Evolutionary conservation across 1,139 yeast species (phyloP), one percentile per base, ranked within the genome.

Genomic region (Suhomyces bolitotheri): DNA sequence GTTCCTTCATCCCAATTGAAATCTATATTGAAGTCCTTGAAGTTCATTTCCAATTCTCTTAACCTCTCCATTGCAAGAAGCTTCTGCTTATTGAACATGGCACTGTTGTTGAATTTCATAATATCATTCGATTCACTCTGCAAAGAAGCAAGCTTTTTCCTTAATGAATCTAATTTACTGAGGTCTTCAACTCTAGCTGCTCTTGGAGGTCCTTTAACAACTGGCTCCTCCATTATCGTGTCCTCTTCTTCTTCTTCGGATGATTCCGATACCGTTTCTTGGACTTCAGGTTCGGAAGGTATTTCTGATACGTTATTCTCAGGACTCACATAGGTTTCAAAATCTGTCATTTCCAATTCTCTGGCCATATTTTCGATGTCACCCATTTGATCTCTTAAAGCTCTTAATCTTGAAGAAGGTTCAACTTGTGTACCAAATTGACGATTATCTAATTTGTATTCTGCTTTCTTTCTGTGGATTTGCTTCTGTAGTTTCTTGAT

Each of bases 281-380:
- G 36, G 7, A 41, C 45, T 27, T 46, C 53, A 2, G 50, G 46
- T 25, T 49, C 54, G 3, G 49, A 38, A 5, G 41, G 43, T 6
- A 25, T 64, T 17, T 34, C 43, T 8, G 15, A 16, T 4, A 26
- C 22, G 4, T 26, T 22, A 8, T 21, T 22, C 12, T 19, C 26
- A 20, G 60, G 58, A 23, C 49, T 53, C 5, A 50, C 56, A 45
- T 66, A 68, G 14, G 60, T 65, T 41, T 70, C 82, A 51, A 88
- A 88, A 47, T 88, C 90, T 15, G 88, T 82, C 78, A 80, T 82
- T 58, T 90, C 97, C 45, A 90, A 71, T 53, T 84, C 88, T 44
- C 96, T 70, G 0, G 97, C 97, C 68, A 82, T 82, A 36, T 76
- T 74, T 51, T 88, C 96, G 35, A 92, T 71, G 43, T 78, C 82